Base-by-base conservation (phyloP, 768 basidiomycete species). In the Russula brevipes region DNA sequence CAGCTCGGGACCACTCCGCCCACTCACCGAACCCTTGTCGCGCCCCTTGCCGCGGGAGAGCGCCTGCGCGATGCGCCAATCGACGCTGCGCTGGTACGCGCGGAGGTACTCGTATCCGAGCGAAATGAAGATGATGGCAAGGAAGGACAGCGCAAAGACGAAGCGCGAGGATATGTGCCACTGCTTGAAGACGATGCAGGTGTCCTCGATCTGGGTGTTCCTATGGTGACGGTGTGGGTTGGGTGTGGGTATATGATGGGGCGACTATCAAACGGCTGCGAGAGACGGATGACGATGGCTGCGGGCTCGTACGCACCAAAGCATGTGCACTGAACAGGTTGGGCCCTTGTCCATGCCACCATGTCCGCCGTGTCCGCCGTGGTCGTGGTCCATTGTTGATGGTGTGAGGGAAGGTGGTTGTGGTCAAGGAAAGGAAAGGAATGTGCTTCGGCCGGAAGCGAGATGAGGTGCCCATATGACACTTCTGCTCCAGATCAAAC, bases 81-180 rank as follows among this genome's bases (percentile, higher is more conserved):
- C 91, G 58, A 89, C 76, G 46, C 73, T 73, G 68, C 76, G 80
- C 72, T 85, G 84, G 66, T 86, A 79, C 46, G 79, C 78, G 57
- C 89, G 84, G 55, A 93, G 80, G 72, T 88, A 94, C 71, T 94
- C 91, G 74, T 86, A 94, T 60, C 86, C 75, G n/a, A 91, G 76
- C 55, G 89, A 85, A 35, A 94, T 80, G 0, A 74, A 75, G 59
- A 86, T 79, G 73, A 94, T 85, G 59, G 76, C 80, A 65, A 85
- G 49, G 73, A 83, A 86, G 31, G 89, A 91, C 63, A 86, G 65
- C 64, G 85, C 65, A 72, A 94, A 91, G 31, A 76, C 73, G 61
- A 77, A 65, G 54, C 72, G 75, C 30, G 85, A 81, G 64, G 70
- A 76, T 68, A 94, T 83, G 76, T 91, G 89, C 89, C 91, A 94